Evolutionary conservation across 768 basidiomycete genomes (phyloP).

Genomic region (Boletellus sp.): DNA sequence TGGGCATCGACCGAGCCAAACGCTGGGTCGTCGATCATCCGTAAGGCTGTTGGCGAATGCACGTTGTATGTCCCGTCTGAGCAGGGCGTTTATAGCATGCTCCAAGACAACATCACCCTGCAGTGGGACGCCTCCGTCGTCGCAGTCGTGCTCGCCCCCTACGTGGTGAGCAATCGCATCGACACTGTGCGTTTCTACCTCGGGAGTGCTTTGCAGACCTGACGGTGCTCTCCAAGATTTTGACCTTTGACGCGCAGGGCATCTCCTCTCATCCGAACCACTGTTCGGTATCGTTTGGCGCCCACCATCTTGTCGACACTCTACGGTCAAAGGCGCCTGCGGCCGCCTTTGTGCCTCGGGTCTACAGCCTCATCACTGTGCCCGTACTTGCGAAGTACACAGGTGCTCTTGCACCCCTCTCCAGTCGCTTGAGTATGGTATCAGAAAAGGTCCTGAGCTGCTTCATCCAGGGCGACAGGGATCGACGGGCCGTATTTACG

Average conservation of each 20-base stretch:
- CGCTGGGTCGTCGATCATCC: slow-evolving; percentile 66
- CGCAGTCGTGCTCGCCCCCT: slow-evolving; percentile 54
- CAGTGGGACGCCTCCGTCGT: slow-evolving; percentile 63
- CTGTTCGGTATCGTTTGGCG: slow-evolving; percentile 60
- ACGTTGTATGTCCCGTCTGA: slow-evolving; percentile 9
- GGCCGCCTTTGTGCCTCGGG: slow-evolving; percentile 32
- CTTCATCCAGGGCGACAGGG: slow-evolving; percentile 1
- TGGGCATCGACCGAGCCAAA: slow-evolving; percentile 56
- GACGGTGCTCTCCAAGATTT: slow-evolving; percentile 47
- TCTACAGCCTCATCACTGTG: slow-evolving; percentile 62
- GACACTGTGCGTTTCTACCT: slow-evolving; percentile 47
- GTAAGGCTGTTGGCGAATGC: slow-evolving; percentile 42
- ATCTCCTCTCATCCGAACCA: slow-evolving; percentile 90
- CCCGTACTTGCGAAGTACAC: slow-evolving; percentile 59
- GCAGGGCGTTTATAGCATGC: slow-evolving; percentile 39
- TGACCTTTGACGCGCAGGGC: slow-evolving; percentile 79
- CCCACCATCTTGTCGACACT: slow-evolving; percentile 40
- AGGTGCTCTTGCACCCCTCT: slow-evolving; percentile 47
- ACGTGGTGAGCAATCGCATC: slow-evolving; percentile 56
- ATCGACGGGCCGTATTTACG: slow-evolving; percentile 41
- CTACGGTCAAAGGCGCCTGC: slow-evolving; percentile 29
- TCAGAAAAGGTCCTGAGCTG: slow-evolving; percentile 4
- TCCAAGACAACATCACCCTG: slow-evolving; percentile 71
- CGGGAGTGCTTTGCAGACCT: neutral
- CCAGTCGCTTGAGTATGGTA: slow-evolving; percentile 45